phyloP scores from a whole-genome alignment of 2,329 filamentous ascomycete genomes.

The Tricladium varicosporioides region DNA sequence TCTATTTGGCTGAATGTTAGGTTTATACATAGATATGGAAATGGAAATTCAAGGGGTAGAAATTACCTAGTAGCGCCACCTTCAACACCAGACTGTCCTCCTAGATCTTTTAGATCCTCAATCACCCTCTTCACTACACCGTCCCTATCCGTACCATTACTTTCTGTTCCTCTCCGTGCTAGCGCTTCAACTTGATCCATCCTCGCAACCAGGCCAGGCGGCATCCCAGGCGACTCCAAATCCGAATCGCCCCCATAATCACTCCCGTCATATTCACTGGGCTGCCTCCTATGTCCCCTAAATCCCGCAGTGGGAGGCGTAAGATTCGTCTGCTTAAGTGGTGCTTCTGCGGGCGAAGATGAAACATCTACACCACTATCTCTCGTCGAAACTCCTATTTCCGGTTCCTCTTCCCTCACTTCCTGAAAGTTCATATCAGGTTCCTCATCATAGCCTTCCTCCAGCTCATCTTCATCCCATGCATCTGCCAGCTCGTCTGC shows the following conservation, averaged over 20 bases:
- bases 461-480: conserved; percentile 64
- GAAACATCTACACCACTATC: conserved; percentile 36
- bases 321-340: conserved; percentile 22
- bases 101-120: conserved; percentile 68
- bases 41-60: conserved; percentile 3
- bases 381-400: conserved; percentile 34
- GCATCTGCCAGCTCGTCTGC: conserved; percentile 79
- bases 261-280: conserved; percentile 67
- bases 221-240: conserved; percentile 66
- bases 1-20: conserved; percentile 40
- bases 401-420: conserved; percentile 1
- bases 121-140: conserved; percentile 67
- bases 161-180: conserved; percentile 63
- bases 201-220: conserved; percentile 62
- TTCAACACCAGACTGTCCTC: conserved; percentile 70
- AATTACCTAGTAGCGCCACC: conserved; percentile 67
- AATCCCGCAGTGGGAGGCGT: conserved; percentile 19
- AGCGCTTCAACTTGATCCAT: conserved; percentile 73
- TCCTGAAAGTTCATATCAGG: conserved; percentile 40
- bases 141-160: conserved; percentile 62
- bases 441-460: conserved; percentile 53
- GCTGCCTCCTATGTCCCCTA: conserved; percentile 47
- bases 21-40: background rate
- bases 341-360: conserved; percentile 21
- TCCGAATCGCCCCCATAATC: conserved; percentile 74